Conservation (phyloP, 306 rosid species). For the Cucumis hystrix region DNA sequence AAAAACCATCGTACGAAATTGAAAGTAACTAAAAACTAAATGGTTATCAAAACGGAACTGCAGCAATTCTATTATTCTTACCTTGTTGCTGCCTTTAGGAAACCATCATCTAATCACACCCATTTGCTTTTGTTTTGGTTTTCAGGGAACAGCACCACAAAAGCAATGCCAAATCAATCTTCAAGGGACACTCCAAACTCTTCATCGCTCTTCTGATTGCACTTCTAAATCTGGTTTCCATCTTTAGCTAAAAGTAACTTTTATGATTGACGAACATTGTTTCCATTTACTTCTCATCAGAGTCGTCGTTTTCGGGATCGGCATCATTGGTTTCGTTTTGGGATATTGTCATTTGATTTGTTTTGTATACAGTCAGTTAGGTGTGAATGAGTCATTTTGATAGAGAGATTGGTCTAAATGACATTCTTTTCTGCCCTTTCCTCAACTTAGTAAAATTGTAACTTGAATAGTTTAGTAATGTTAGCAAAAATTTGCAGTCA, state of each 20-base stretch:
- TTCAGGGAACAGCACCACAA: constrained; percentile 25
- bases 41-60: no score
- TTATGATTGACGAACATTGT: neutral
- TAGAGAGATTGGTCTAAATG: neutral
- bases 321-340: neutral
- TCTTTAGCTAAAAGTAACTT: constrained; percentile 7
- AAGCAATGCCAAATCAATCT: constrained; percentile 23
- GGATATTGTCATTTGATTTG: neutral
- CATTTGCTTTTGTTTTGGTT: neutral
- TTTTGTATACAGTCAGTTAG: neutral
- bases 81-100: neutral
- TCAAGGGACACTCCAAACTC: constrained; percentile 13
- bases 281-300: neutral
- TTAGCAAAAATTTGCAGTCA: constrained; percentile 4
- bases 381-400: neutral
- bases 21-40: no score
- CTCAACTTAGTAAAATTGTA: neutral
- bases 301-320: neutral
- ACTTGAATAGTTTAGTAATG: neutral
- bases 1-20: no score
- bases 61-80: neutral
- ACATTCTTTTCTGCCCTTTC: neutral
- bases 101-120: neutral
- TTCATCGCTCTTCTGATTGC: constrained; percentile 32
- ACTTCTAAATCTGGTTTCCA: constrained; percentile 21